These are phyloP conservation scores for Blastomyces silverae DNA, from an alignment of 2,329 filamentous ascomycete species.

Conservation along the genomic window DNA sequence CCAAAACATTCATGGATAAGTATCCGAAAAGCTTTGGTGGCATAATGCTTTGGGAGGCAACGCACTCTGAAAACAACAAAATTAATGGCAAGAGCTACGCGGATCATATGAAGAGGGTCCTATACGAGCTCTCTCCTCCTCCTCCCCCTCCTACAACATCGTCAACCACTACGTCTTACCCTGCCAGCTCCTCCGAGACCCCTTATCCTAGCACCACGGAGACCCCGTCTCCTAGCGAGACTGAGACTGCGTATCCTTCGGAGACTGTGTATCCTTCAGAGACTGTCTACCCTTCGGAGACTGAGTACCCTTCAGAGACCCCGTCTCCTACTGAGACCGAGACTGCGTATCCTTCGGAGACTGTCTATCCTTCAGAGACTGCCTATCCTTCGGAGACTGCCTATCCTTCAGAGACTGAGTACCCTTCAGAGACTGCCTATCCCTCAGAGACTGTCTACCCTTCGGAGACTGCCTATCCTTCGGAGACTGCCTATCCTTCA, in stretches of 20 bases:
- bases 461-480: too few relatives aligned
- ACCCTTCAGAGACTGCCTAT: too few relatives aligned
- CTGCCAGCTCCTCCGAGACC: background rate
- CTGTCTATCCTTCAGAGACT: background rate
- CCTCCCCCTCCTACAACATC: slow-evolving; percentile 18
- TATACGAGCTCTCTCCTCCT: slow-evolving; percentile 20
- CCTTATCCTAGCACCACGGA: background rate
- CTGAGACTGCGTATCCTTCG: background rate
- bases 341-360: background rate
- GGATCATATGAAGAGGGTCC: slow-evolving; percentile 21
- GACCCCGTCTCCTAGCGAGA: background rate
- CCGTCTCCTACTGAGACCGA: background rate
- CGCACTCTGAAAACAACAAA: slow-evolving; percentile 21
- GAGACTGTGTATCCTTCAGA: too few relatives aligned
- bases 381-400: too few relatives aligned
- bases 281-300: too few relatives aligned
- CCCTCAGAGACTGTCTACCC: too few relatives aligned
- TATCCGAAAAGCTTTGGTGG: slow-evolving; percentile 48
- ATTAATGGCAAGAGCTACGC: slow-evolving; percentile 19
- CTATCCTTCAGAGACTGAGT: too few relatives aligned
- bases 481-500: too few relatives aligned
- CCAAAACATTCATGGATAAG: slow-evolving; percentile 39
- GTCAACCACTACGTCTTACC: slow-evolving; percentile 7
- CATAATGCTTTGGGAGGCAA: slow-evolving; percentile 45
- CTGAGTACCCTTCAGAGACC: too few relatives aligned